Conservation (phyloP, 139 green algal species). For the Tetratostichococcus sp. region DNA sequence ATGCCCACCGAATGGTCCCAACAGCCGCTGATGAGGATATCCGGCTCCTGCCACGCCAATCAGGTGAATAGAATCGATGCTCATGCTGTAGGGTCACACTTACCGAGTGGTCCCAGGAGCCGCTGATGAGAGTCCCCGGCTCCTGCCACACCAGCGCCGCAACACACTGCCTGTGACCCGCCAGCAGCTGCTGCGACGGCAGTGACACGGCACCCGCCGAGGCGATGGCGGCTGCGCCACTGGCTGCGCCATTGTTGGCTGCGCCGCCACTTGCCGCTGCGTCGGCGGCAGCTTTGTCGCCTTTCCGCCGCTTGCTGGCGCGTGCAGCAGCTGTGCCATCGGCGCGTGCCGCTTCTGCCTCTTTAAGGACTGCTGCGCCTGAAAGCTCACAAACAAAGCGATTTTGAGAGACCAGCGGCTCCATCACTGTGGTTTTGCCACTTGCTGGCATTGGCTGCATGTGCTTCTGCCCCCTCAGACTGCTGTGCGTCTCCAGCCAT, state of each 20-base stretch:
- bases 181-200: constrained; percentile 26
- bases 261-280: neutral
- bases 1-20: constrained; percentile 73
- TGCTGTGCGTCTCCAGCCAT: too few species aligned
- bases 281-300: neutral
- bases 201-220: constrained; percentile 17
- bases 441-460: too few species aligned
- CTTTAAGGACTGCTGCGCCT: constrained; percentile 17
- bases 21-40: constrained; percentile 50
- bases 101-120: constrained; percentile 79
- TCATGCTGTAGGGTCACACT: too few species aligned
- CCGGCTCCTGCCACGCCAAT: constrained; percentile 50
- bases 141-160: constrained; percentile 50
- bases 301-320: constrained; percentile 14
- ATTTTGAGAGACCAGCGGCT: too few species aligned
- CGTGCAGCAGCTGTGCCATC: neutral
- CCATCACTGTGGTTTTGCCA: too few species aligned
- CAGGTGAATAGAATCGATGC: too few species aligned
- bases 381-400: neutral
- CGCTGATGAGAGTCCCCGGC: constrained; percentile 43
- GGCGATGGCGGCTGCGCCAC: neutral
- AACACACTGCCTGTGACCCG: constrained; percentile 72
- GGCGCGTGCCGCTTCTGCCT: constrained; percentile 11
- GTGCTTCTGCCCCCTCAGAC: too few species aligned
- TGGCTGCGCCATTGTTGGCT: neutral